These are phyloP conservation scores for Lepraria neglecta DNA, from an alignment of 495 filamentous ascomycete species.

Conservation along the genomic window DNA sequence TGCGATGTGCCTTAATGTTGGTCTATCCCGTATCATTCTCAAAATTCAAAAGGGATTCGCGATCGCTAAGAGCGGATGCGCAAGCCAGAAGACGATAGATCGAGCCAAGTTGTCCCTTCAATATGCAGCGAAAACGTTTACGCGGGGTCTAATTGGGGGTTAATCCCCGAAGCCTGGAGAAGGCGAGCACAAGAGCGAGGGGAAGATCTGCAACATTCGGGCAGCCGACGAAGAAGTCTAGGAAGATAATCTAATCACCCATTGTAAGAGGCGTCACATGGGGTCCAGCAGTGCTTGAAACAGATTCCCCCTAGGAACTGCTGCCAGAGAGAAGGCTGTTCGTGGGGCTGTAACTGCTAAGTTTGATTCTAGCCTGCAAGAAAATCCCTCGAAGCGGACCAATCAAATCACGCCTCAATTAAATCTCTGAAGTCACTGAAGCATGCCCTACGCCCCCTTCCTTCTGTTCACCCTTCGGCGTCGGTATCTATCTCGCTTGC, in stretches of 20 bases:
- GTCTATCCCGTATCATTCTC: not conserved
- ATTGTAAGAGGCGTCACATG: not conserved
- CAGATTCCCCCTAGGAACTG: not conserved
- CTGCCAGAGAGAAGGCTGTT: not conserved
- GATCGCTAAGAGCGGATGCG: conserved; percentile 4
- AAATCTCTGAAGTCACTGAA: conserved; percentile 10
- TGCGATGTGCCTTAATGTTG: conserved; percentile 1
- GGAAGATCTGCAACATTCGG: not conserved
- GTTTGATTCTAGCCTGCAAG: not conserved
- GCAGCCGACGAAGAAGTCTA: not conserved
- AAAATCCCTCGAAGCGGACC: conserved; percentile 12
- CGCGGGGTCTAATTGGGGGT: not conserved
- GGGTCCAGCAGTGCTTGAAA: not conserved
- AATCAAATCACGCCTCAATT: not conserved
- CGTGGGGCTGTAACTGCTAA: conserved; percentile 6
- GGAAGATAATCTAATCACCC: conserved; percentile 10
- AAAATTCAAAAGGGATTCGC: not conserved
- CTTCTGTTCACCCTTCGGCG: not conserved
- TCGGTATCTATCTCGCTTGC: not conserved
- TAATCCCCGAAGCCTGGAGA: conserved; percentile 4
- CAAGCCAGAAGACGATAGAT: conserved; percentile 3
- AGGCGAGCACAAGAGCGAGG: not conserved
- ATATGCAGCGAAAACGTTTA: not conserved
- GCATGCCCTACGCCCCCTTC: not conserved
- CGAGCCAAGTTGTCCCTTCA: not conserved